phyloP scores from a whole-genome alignment of 192 early-diverging fungal genomes.

The Backusella mclennaniae region DNA sequence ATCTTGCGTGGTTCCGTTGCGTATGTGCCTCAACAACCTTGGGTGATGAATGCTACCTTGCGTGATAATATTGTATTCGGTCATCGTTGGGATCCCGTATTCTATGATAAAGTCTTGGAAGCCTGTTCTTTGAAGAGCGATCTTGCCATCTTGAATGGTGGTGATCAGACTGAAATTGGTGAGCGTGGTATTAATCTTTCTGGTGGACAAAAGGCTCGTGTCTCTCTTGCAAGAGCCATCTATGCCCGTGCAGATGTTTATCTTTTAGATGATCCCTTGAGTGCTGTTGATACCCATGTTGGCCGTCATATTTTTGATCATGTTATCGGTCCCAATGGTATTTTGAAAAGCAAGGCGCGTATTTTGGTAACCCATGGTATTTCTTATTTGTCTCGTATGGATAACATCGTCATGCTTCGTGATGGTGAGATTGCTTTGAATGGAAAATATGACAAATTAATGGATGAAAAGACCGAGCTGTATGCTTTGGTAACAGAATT shows the following conservation, averaged over 20 bases:
- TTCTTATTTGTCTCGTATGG: conserved; percentile 66
- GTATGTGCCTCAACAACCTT: conserved; percentile 81
- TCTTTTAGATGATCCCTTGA: conserved; percentile 66
- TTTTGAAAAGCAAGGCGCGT: conserved; percentile 75
- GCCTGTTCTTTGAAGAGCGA: conserved; percentile 86
- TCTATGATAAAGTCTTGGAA: conserved; percentile 69
- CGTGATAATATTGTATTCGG: conserved; percentile 95
- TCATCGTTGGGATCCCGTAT: conserved; percentile 64
- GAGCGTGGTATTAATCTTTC: conserved; percentile 89
- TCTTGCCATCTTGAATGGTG: conserved; percentile 79
- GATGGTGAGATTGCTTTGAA: conserved; percentile 70
- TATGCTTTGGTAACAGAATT: conserved; percentile 71
- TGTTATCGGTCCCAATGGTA: conserved; percentile 82
- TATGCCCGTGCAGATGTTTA: conserved; percentile 91
- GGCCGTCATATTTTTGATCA: conserved; percentile 82
- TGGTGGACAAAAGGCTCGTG: conserved; percentile 88
- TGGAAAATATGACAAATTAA: conserved; percentile 67
- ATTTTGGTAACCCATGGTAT: conserved; percentile 85
- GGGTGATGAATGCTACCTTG: conserved; percentile 94
- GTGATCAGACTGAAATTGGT: conserved; percentile 92
- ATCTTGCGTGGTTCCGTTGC: conserved; percentile 65
- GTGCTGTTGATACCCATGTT: conserved; percentile 65
- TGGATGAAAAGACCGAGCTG: conserved; percentile 58
- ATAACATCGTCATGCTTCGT: conserved; percentile 68
- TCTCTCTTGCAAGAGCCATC: conserved; percentile 72